Base-by-base conservation (phyloP, 2,329 filamentous ascomycete species). In the Grosmannia penicillata region DNA sequence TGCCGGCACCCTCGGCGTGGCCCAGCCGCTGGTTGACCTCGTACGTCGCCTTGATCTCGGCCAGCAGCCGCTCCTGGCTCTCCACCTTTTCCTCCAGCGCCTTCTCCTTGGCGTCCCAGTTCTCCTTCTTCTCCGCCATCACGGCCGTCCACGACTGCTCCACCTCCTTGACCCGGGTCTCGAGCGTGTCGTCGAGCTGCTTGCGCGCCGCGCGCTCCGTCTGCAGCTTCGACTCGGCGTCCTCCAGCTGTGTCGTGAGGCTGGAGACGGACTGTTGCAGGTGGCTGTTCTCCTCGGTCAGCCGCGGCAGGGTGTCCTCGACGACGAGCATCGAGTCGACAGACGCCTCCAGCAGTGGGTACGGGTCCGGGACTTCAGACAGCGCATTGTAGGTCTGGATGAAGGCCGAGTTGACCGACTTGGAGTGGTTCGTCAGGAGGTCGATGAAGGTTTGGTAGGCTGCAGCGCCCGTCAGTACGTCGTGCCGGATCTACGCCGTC, bases 391-490 rank as follows among this genome's bases (percentile, higher is more conserved):
- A 98, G 22, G 91, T 69, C 52, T 93, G 84, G 45, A 98, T 67
- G 54, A 98, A 98, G 7, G 87, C 81, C 14, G 86, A 87, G 50
- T 93, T 93, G 38, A 91, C 84, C 6, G 84, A 75, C 60, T 98
- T 98, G 49, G 86, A 91, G 58, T 96, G 89, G 57, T 89, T 95
- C 17, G 91, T 93, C 44, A 98, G 70, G 41, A 94, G 77, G 55
- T 98, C 91, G 57, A 98, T 95, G 54, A 96, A 98, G 37, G 80
- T 82, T 61, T 98, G 91, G 64, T 98, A 98, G 36, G 87, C 86
- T 89, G 57, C 19, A 38, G 38, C 19, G 31, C 26, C 24, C 18
- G 27, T 33, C 21, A 29, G 24, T 30, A 13, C 6, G 8, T 25
- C 19, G 11, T 15, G 18, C 9, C 10, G 4, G 11, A 15, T 23